Evolutionary conservation across 1,284 basidiomycete species (phyloP).

Genomic region (Xerocomus cyaneibrunnescens): DNA sequence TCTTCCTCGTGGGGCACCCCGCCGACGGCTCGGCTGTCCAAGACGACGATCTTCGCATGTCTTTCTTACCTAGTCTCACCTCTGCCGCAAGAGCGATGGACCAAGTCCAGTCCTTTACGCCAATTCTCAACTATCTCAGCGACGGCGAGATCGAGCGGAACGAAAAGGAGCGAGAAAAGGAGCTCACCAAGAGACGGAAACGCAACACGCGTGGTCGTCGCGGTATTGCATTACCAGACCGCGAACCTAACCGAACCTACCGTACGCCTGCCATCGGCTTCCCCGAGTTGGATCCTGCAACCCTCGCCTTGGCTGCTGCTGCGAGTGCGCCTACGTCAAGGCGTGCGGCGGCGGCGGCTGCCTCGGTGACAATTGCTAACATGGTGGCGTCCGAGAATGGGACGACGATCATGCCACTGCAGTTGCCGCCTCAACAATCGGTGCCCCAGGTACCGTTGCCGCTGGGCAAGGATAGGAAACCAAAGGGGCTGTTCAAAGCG

Average conservation of each 20-base stretch:
- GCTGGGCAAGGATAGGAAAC: conserved; percentile 61
- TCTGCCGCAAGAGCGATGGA: conserved; percentile 72
- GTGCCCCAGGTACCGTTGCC: conserved; percentile 35
- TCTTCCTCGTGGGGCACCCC: conserved; percentile 89
- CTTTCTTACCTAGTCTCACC: conserved; percentile 82
- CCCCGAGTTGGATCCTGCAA: conserved; percentile 72
- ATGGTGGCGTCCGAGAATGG: conserved; percentile 84
- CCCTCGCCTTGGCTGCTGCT: conserved; percentile 60
- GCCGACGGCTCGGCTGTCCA: conserved; percentile 76
- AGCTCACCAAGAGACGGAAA: conserved; percentile 81
- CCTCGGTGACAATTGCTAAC: conserved; percentile 76
- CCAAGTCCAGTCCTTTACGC: conserved; percentile 80
- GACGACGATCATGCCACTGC: conserved; percentile 52
- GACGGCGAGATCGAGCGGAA: conserved; percentile 86
- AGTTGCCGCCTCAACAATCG: conserved; percentile 45
- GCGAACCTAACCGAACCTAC: conserved; percentile 90
- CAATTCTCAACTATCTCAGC: conserved; percentile 84
- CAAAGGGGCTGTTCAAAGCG: conserved; percentile 70
- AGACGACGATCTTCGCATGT: conserved; percentile 90
- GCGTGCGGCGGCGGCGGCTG: conserved; percentile 83
- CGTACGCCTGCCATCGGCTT: conserved; percentile 85
- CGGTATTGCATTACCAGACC: conserved; percentile 89
- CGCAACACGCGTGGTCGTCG: conserved; percentile 86
- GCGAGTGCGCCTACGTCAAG: conserved; percentile 67
- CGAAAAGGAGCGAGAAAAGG: conserved; percentile 93